A percentile compares a stretch with the other conserved stretches of the same genome.
Conservation (phyloP, 495 filamentous ascomycete species). For the Xylaria palmicola region DNA sequence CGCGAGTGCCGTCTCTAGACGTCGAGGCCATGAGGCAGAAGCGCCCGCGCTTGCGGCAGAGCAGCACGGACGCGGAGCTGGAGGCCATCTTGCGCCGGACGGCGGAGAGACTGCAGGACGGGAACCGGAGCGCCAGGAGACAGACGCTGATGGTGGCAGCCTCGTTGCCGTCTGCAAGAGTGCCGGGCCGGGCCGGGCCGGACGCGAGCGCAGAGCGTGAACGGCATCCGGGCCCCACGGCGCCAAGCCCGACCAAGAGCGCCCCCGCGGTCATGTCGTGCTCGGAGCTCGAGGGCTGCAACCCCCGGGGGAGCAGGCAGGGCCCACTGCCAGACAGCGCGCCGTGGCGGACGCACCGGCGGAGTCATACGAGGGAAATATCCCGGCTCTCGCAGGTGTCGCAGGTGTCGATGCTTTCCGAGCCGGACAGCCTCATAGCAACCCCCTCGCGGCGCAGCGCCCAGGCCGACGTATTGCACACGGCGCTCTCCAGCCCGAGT, state of each 20-base stretch:
- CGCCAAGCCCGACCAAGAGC: constrained; percentile 25
- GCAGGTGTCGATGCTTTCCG: constrained; percentile 35
- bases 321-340: constrained; percentile 9
- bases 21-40: constrained; percentile 18
- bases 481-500: constrained; percentile 24
- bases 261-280: constrained; percentile 26
- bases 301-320: constrained; percentile 6
- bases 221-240: neutral
- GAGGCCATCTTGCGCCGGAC: constrained; percentile 43
- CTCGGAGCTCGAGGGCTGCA: constrained; percentile 19
- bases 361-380: constrained; percentile 12
- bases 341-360: constrained; percentile 18
- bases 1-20: constrained; percentile 19
- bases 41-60: constrained; percentile 20
- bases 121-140: constrained; percentile 24
- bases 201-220: neutral
- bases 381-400: constrained; percentile 26
- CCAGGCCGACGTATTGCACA: constrained; percentile 23
- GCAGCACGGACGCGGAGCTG: constrained; percentile 40
- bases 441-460: constrained; percentile 18
- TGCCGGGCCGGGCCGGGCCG: neutral
- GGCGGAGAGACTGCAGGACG: constrained; percentile 41
- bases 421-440: constrained; percentile 30
- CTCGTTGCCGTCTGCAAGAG: neutral
- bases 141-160: constrained; percentile 23